Base-by-base conservation (phyloP, 2,329 filamentous ascomycete species). In the Trichophyton schoenleinii region DNA sequence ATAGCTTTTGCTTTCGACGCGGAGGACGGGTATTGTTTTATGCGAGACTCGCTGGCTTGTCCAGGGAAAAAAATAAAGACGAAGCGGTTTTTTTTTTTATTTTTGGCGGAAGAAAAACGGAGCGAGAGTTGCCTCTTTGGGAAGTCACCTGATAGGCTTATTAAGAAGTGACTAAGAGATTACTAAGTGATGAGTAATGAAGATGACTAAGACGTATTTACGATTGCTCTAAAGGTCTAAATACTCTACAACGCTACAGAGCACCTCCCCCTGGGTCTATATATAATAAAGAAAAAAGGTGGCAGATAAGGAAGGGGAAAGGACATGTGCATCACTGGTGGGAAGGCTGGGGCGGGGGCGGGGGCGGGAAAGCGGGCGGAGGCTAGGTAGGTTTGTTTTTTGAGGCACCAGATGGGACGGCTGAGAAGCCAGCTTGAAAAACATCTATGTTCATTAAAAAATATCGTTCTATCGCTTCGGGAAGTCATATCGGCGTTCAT, bases 1-100 rank as follows among this genome's bases (percentile, higher is more conserved):
- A 38, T 63, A n/a, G 48, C 48, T 28, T 22, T 38, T 38, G 34
- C 34, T 38, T 31, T 55, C 58, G 59, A 61, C 49, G 60, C 64
- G 65, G 64, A 64, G 63, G 60, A 66, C 65, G 64, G 64, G 63
- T 57, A 61, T 63, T 67, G 64, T 67, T 66, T 67, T 65, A 64
- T 67, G 65, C 63, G 41, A 44, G 41, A 8, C 34, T 38, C 41
- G 15, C 15, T 44, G 64, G 63, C 42, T 34, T 9, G 34, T 48
- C 36, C 9, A 53, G 18, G 57, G 38, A 52, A 52, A 57, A 58
- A 58, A 49, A 28, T 20, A 13, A 22, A 49, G 46, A 38, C 34
- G 34, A 38, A 13, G 34, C 34, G 9, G 34, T 2, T 38, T 38
- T 38, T 38, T 36, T 36, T 36, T 28, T 28, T 28, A 3, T 28